Evolutionary conservation across 139 green algal genomes (phyloP).

Genomic region (Penium margaritaceum): DNA sequence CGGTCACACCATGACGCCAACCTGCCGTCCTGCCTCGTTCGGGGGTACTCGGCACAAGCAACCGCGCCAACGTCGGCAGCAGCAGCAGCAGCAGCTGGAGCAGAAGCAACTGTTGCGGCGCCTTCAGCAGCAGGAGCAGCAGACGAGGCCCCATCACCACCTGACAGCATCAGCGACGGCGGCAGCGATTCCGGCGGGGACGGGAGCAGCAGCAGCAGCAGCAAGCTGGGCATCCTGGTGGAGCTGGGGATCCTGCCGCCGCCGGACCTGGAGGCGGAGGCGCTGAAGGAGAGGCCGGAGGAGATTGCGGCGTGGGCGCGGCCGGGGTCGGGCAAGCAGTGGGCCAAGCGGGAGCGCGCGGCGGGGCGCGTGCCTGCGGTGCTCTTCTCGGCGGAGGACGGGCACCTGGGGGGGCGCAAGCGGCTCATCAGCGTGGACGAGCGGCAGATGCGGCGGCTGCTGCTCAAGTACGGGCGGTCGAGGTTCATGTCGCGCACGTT

Average conservation of each 20-base stretch:
- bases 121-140: too few relatives aligned
- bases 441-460: slow-evolving; percentile 11
- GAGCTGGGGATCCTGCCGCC: background rate
- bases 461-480: slow-evolving; percentile 24
- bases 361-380: slow-evolving; percentile 19
- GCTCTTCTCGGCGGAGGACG: slow-evolving; percentile 25
- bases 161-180: too few relatives aligned
- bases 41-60: too few relatives aligned
- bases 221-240: background rate
- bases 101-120: too few relatives aligned
- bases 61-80: too few relatives aligned
- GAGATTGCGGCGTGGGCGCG: slow-evolving; percentile 22
- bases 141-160: too few relatives aligned
- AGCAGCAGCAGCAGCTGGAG: too few relatives aligned
- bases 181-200: too few relatives aligned
- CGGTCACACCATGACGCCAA: too few relatives aligned
- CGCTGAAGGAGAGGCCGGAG: slow-evolving; percentile 9
- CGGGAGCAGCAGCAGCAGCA: too few relatives aligned
- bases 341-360: slow-evolving; percentile 20
- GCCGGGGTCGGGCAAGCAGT: slow-evolving; percentile 18
- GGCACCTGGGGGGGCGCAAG: slow-evolving; percentile 31
- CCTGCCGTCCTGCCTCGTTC: too few relatives aligned
- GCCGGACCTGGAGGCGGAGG: background rate
- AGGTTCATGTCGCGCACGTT: slow-evolving; percentile 38
- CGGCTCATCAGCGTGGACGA: slow-evolving; percentile 25